Percentiles rank a stretch among this genome's conserved stretches.
phyloP scores from a whole-genome alignment of 306 rosid species.

The Gastrolobium villosum region DNA sequence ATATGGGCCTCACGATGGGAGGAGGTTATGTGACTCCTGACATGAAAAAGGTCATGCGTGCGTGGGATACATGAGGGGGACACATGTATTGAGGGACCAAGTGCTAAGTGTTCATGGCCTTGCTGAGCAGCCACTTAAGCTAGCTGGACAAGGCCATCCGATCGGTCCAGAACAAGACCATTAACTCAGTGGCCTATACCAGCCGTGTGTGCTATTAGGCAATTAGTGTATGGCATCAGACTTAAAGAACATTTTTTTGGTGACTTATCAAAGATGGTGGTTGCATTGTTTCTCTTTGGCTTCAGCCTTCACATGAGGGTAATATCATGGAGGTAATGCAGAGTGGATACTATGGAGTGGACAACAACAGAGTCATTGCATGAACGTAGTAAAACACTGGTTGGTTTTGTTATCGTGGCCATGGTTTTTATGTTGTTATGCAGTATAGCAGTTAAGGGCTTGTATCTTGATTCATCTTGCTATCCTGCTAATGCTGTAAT shows the following conservation, averaged over 20 bases:
- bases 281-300: neutral
- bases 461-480: neutral
- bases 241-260: neutral
- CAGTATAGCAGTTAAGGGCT: neutral
- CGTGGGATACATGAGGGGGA: too few relatives aligned
- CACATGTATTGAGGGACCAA: too few relatives aligned
- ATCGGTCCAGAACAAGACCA: neutral
- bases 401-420: slow-evolving; percentile 12
- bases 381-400: neutral
- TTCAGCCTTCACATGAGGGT: neutral
- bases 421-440: neutral
- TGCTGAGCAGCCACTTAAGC: too few relatives aligned
- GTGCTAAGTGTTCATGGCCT: too few relatives aligned
- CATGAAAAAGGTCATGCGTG: too few relatives aligned
- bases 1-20: too few relatives aligned
- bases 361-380: neutral
- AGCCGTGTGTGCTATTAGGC: neutral
- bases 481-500: slow-evolving; percentile 3
- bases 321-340: neutral
- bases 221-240: neutral
- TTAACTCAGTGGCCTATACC: neutral
- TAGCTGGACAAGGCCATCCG: too few relatives aligned
- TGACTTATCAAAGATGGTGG: slow-evolving; percentile 2
- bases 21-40: too few relatives aligned
- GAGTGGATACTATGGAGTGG: neutral